Conservation (phyloP, 805 yeast genomes). For the Komagataella pseudopastoris region DNA sequence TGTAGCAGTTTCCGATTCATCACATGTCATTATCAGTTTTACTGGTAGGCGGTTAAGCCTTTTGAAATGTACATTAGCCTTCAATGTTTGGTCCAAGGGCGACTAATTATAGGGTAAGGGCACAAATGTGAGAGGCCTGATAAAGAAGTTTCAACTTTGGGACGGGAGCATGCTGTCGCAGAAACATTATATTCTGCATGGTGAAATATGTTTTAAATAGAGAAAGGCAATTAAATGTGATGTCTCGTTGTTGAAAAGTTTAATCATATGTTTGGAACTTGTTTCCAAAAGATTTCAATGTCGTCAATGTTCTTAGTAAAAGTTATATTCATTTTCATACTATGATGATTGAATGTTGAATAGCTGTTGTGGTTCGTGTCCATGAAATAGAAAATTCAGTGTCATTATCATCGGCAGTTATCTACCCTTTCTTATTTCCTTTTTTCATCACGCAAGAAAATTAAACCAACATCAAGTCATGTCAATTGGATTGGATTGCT, state of each 20-base stretch:
- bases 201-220: not conserved
- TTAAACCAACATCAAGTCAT: slow-evolving; percentile 2
- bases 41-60: not conserved
- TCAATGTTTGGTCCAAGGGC: not conserved
- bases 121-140: not conserved
- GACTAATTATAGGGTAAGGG: not conserved
- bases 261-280: not conserved
- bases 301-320: not conserved
- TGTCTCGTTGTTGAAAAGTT: not conserved
- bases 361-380: not conserved
- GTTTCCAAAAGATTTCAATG: not conserved
- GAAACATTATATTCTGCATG: not conserved
- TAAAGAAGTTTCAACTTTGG: not conserved
- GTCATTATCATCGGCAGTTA: not conserved
- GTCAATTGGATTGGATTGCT: slow-evolving; percentile 4
- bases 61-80: not conserved
- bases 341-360: too few species aligned
- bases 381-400: too few species aligned
- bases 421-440: not conserved
- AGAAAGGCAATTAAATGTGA: not conserved
- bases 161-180: not conserved
- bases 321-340: not conserved
- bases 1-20: not conserved
- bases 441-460: not conserved
- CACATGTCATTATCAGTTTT: not conserved